Base-by-base conservation (phyloP, 352 stramenopile genomes). In the Phytopythium litorale region DNA sequence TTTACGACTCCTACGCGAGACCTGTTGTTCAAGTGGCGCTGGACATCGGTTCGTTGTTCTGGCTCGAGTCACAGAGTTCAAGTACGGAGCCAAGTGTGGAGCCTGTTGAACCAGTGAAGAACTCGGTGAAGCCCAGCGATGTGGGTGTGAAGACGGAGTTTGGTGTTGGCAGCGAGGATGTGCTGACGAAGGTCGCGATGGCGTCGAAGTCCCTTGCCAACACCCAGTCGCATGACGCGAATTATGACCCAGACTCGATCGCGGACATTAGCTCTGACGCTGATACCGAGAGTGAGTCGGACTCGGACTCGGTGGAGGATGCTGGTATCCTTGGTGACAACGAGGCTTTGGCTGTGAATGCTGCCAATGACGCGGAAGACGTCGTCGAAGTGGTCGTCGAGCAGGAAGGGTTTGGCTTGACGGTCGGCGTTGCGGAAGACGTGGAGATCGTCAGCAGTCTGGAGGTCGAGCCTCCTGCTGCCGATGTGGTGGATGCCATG, bases 1-100 rank as follows among this genome's bases (percentile, higher is more conserved):
- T 68, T 23, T 80, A 78, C 40, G 56, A 71, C 25, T 61, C 38
- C 40, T 84, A 82, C 30, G 69, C 64, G 9, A 74, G 77, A 48
- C 68, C 71, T 56, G 52, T 82, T 40, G 62, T 81, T n/a, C 68
- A 76, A 35, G 32, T 77, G 32, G 71, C 65, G 35, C 37, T 75
- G 37, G 63, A 70, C 58, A 53, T 58, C 16, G 50, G 57, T 0
- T 63, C 60, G 28, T 63, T 73, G n/a, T 30, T 79, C 37, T 75
- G 75, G 68, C 62, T 54, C 19, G 50, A 46, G 19, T 50, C 43
- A n/a, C 32, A 48, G 19, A 1, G 21, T 7, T 57, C 50, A 28
- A 28, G 32, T 32, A 35, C 35, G 37, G 37, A 61, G 33, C 23
- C 50, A 28, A 28, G 32, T 32, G 40, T 40, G 37, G 37, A 61